Evolutionary conservation across 805 yeast species (phyloP), one percentile per base, ranked within the genome.

Genomic region (Candida silvatica): DNA sequence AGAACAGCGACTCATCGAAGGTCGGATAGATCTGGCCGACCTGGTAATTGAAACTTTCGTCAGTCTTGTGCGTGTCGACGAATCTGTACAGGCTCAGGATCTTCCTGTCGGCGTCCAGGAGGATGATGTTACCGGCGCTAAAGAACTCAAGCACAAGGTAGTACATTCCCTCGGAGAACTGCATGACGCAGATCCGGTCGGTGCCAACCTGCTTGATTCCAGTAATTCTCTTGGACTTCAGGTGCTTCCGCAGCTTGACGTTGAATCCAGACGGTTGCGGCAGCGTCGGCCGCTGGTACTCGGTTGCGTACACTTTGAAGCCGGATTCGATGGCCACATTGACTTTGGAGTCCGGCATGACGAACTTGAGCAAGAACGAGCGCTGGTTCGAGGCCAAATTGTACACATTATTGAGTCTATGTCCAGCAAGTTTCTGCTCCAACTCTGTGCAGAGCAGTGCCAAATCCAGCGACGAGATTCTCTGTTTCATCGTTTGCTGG

Each of bases 41-140:
- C 1, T 85, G 83, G 50, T 78, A 78, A 38, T 66, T 66, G 20
- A 32, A 35, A 5, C 18, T 25, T n/a, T 17, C 35, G 25, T 72
- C 82, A 48, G 77, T 73, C 36, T 82, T 94, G 23, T 74, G 74
- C 6, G 29, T 28, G 16, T 42, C 45, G 7, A 86, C 96, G 17
- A 80, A 61, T 57, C 97, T 74, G 51, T 82, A 88, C 20, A 87
- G 59, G 0, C 90, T 66, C 48, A 87, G 46, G 34, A 88, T 86
- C 46, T 71, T 77, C 40, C 66, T 56, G 16, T 78, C 69, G 20
- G 74, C 68, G 54, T 90, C 94, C 41, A 90, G 64, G 16, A 90
- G 64, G 15, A 90, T 62, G 36, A 90, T 73, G 52, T 90, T 90
- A 19, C 98, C 98, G 3, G 96, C 96, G 52, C 96, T 83, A 62